These are phyloP conservation scores for Barnettozyma vustinii DNA, from an alignment of 805 yeast species.

Conservation along the genomic window DNA sequence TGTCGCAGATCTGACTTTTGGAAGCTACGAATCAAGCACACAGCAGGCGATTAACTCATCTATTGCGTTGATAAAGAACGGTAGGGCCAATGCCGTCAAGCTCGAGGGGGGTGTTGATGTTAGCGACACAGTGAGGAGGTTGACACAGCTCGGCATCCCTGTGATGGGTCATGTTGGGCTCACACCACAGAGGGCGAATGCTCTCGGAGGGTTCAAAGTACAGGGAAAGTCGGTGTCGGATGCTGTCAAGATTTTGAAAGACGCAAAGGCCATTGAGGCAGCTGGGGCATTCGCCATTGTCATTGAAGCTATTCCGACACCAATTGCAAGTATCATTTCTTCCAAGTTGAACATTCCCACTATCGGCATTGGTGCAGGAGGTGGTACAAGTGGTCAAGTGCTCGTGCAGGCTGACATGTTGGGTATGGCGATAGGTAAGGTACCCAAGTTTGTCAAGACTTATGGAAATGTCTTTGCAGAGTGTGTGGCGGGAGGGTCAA, in stretches of 20 bases:
- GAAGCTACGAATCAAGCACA: constrained; percentile 64
- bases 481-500: constrained; percentile 45
- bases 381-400: constrained; percentile 80
- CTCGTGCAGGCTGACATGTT: constrained; percentile 80
- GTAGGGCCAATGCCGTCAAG: constrained; percentile 67
- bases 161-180: constrained; percentile 90
- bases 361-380: constrained; percentile 96
- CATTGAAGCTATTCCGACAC: constrained; percentile 81
- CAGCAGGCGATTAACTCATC: constrained; percentile 60
- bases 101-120: constrained; percentile 74
- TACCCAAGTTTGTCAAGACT: constrained; percentile 71
- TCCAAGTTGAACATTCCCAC: constrained; percentile 62
- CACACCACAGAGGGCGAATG: constrained; percentile 80
- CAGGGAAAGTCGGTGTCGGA: constrained; percentile 61
- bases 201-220: constrained; percentile 81
- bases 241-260: constrained; percentile 54
- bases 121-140: constrained; percentile 44
- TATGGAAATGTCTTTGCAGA: constrained; percentile 48
- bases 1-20: constrained; percentile 87
- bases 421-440: constrained; percentile 57
- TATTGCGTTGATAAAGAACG: constrained; percentile 45
- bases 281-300: constrained; percentile 76
- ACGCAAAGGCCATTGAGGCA: constrained; percentile 63
- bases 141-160: constrained; percentile 73
- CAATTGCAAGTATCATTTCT: constrained; percentile 62